Evolutionary conservation across 352 stramenopile genomes (phyloP), one percentile per base, ranked within the genome.

Genomic region (Globisporangium okanoganense): DNA sequence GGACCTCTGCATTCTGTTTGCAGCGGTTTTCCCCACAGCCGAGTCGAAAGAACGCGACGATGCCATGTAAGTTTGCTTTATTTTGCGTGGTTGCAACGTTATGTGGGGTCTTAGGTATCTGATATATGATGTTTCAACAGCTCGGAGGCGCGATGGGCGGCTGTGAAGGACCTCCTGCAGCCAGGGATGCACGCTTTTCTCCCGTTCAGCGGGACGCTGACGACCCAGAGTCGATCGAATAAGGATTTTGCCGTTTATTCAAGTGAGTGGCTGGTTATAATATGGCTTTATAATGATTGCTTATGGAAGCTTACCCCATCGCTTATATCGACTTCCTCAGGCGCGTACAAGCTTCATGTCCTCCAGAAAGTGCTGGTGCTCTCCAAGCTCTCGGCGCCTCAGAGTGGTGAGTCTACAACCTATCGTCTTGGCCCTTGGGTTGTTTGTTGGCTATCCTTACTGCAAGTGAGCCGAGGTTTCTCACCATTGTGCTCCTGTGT

Each of bases 151-250:
- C 73, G 69, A n/a, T 85, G 76, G 76, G 70, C 65, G 16, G 52
- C 82, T 18, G 74, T 78, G 7, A 79, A 78, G 60, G 62, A 75
- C 6, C 61, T 85, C 9, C 65, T 85, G 13, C 72, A 81, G 24
- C 65, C 64, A 16, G 56, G 57, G n/a, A 77, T 68, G 24, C 62
- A 10, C 3, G 53, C 69, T 35, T 82, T 81, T 43, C 71, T 85
- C 27, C 76, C 73, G 33, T 82, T 82, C 35, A 67, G 35, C 33
- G 29, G 29, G n/a, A 22, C 41, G 22, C 5, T 41, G 16, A 20
- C 24, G 10, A 9, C 16, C 7, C 36, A 56, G 20, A 38, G 7
- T 36, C 43, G 48, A 29, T 22, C 25, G 4, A 24, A 24, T 3
- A 50, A 41, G 8, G 64, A 57, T 49, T 80, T 76, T 24, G 25